Conservation (phyloP, 1,284 basidiomycete species). For the Marasmius oreades region DNA sequence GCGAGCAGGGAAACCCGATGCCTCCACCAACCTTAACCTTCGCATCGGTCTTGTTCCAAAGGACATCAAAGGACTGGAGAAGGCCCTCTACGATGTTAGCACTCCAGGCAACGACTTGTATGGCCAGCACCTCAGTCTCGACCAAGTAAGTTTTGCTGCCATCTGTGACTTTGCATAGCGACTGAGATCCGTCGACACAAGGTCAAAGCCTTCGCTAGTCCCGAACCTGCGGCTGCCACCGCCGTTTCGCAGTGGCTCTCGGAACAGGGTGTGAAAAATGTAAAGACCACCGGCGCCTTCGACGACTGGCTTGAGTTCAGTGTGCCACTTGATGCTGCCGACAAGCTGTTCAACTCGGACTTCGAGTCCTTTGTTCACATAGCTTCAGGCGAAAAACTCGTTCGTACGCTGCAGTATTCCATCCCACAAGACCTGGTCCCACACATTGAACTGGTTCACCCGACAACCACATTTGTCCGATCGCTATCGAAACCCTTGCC, state of each 20-base stretch:
- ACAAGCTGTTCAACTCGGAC: conserved; percentile 32
- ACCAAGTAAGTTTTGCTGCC: conserved; percentile 21
- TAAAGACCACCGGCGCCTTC: conserved; percentile 27
- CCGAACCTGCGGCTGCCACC: conserved; percentile 28
- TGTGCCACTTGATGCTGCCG: conserved; percentile 35
- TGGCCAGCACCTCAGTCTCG: conserved; percentile 28
- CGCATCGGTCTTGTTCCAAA: conserved; percentile 13
- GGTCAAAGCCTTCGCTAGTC: conserved; percentile 36
- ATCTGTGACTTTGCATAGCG: not conserved
- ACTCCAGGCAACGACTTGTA: conserved; percentile 25
- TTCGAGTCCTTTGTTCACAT: conserved; percentile 36
- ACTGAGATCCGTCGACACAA: conserved; percentile 13
- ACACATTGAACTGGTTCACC: conserved; percentile 38
- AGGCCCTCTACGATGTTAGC: conserved; percentile 29
- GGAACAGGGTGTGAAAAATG: conserved; percentile 29
- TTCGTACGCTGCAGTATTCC: conserved; percentile 40
- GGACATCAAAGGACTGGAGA: conserved; percentile 32
- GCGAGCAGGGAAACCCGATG: conserved; percentile 9
- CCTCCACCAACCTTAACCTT: conserved; percentile 9
- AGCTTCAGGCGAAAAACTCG: conserved; percentile 24
- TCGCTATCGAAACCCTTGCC: conserved; percentile 12
- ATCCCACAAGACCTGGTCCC: conserved; percentile 33
- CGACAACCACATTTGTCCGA: conserved; percentile 28
- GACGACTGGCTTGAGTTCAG: conserved; percentile 40
- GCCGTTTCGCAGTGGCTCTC: conserved; percentile 36